Percentiles rank a stretch among this genome's conserved stretches.
Evolutionary conservation across 345 rosid species (phyloP).

Genomic region (Rhizophora mangle): DNA sequence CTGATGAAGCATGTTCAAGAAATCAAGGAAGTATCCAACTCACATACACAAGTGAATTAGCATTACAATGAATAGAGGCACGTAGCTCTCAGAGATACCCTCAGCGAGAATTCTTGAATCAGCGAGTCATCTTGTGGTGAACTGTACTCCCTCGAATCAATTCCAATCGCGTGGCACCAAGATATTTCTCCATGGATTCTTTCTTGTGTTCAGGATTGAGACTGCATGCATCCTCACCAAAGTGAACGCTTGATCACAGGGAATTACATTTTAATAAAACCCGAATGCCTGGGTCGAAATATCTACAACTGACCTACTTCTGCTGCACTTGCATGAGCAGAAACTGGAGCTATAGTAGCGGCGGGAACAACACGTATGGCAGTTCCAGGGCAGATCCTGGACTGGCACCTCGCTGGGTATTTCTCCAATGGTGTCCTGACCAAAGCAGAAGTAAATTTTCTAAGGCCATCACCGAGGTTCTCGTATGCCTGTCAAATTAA

Average conservation of each 20-base stretch:
- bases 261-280: not conserved
- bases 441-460: too few relatives aligned
- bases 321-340: too few relatives aligned
- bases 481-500: too few relatives aligned
- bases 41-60: not conserved
- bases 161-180: slow-evolving; percentile 54
- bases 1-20: not conserved
- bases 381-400: too few relatives aligned
- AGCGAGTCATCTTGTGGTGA: not conserved
- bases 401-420: too few relatives aligned
- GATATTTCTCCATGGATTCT: slow-evolving; percentile 26
- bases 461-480: too few relatives aligned
- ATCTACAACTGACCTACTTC: slow-evolving; percentile 60
- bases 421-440: too few relatives aligned
- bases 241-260: not conserved
- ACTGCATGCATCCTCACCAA: too few relatives aligned
- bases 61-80: not conserved
- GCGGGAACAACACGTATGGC: too few relatives aligned
- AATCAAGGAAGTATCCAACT: not conserved
- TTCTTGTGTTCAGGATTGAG: too few relatives aligned
- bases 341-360: too few relatives aligned
- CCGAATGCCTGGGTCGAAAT: not conserved
- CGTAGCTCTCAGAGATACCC: too few relatives aligned
- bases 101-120: not conserved
- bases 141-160: slow-evolving; percentile 7